Conservation (phyloP, 768 basidiomycete species). For the Tricholoma saponaceum region DNA sequence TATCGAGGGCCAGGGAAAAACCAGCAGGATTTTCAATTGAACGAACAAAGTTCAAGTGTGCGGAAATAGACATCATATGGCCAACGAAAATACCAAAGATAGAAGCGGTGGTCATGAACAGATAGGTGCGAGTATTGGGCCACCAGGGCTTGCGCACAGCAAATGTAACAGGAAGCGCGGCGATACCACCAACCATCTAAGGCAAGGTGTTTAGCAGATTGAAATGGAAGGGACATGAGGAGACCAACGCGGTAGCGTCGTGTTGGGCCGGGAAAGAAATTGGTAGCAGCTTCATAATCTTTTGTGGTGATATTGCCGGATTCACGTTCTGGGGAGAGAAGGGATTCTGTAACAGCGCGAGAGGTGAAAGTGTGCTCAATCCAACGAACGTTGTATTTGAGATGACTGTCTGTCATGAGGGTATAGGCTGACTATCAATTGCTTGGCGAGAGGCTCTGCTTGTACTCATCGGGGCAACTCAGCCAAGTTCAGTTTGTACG, state of each 20-base stretch:
- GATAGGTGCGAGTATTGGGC: conserved; percentile 13
- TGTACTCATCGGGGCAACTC: too few relatives aligned
- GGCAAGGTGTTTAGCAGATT: neutral
- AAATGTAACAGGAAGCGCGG: conserved; percentile 12
- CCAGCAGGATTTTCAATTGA: conserved; percentile 36
- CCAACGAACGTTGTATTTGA: conserved; percentile 32
- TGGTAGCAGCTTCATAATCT: conserved; percentile 53
- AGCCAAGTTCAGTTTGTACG: neutral
- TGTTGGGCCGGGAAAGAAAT: conserved; percentile 48
- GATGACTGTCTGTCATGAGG: conserved; percentile 4
- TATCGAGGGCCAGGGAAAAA: conserved; percentile 36
- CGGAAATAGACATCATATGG: conserved; percentile 20
- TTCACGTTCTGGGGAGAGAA: conserved; percentile 50
- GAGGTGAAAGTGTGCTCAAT: conserved; percentile 41
- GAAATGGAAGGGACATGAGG: neutral
- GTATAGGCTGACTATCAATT: neutral
- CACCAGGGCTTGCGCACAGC: conserved; percentile 22
- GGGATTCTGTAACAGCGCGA: conserved; percentile 35
- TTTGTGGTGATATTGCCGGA: conserved; percentile 43
- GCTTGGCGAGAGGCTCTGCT: too few relatives aligned
- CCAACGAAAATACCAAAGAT: conserved; percentile 29
- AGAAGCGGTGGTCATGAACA: conserved; percentile 16
- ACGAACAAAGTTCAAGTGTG: conserved; percentile 33
- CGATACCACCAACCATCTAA: conserved; percentile 11
- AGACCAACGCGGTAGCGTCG: conserved; percentile 34